Percentiles rank a stretch among this genome's conserved stretches.
These are phyloP conservation scores for Gonapodya prolifera DNA, from an alignment of 192 early-diverging fungal species.

Conservation along the genomic window DNA sequence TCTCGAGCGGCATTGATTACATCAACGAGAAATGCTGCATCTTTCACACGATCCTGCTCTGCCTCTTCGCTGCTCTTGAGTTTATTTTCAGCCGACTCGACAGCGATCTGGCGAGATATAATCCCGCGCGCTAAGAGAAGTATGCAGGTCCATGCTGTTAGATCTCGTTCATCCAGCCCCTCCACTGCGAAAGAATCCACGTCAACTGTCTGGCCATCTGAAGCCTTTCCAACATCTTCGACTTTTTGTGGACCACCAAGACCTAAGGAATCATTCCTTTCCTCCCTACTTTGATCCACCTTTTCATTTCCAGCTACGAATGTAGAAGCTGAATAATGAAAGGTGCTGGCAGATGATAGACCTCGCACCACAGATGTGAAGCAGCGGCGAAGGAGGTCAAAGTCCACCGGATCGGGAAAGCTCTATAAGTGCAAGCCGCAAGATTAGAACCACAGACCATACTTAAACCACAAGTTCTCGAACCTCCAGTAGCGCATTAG, in stretches of 20 bases:
- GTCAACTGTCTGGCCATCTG: not conserved
- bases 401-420: not conserved
- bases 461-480: no score
- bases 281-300: not conserved
- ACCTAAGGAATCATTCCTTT: not conserved
- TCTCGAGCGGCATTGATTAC: not conserved
- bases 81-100: not conserved
- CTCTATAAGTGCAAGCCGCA: not conserved
- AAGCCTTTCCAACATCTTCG: not conserved
- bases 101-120: not conserved
- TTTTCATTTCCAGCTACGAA: not conserved
- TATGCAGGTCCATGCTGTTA: not conserved
- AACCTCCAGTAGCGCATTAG: not conserved
- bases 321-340: not conserved
- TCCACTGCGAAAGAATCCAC: not conserved
- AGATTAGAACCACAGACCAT: not conserved
- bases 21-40: not conserved
- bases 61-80: not conserved
- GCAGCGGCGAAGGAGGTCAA: slow-evolving; percentile 3
- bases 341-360: not conserved
- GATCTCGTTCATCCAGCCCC: not conserved
- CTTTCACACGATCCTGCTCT: not conserved
- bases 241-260: not conserved
- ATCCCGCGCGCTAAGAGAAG: not conserved
- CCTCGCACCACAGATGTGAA: not conserved